These are phyloP conservation scores for Coemansia sp. DNA, from an alignment of 192 early-diverging fungal species.

Conservation along the genomic window DNA sequence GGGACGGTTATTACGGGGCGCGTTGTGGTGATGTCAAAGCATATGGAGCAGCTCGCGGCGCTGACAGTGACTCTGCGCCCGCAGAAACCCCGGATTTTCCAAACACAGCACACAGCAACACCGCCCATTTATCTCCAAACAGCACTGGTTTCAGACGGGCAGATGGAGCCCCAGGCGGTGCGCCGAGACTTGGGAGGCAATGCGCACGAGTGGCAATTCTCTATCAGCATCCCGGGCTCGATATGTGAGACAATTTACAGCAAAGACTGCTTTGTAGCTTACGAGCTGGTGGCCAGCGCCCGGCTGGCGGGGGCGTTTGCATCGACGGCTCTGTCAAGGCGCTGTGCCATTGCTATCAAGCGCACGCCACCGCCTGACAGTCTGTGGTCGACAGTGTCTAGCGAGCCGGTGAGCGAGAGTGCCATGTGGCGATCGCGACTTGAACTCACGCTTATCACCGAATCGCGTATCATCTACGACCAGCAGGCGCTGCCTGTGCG, in stretches of 20 bases:
- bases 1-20: conserved; percentile 32
- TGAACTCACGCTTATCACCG: conserved; percentile 29
- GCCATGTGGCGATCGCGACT: conserved; percentile 30
- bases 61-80: conserved; percentile 38
- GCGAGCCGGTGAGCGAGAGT: conserved; percentile 31
- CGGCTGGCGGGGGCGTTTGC: conserved; percentile 11
- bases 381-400: conserved; percentile 24
- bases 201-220: conserved; percentile 40
- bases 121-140: conserved; percentile 19
- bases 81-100: conserved; percentile 38
- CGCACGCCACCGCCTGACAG: conserved; percentile 33
- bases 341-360: conserved; percentile 29
- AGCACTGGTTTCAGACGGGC: conserved; percentile 21
- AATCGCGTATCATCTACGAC: conserved; percentile 40
- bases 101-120: conserved; percentile 20
- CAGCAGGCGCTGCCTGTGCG: conserved; percentile 41
- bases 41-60: conserved; percentile 18
- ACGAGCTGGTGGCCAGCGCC: conserved; percentile 43
- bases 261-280: conserved; percentile 27
- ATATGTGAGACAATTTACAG: conserved; percentile 35
- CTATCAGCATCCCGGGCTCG: conserved; percentile 28
- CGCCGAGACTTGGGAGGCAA: conserved; percentile 11
- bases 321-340: conserved; percentile 19
- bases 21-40: conserved; percentile 20
- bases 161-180: conserved; percentile 11